phyloP scores from a whole-genome alignment of 352 stramenopile genomes.

The Globisporangium viniferum region DNA sequence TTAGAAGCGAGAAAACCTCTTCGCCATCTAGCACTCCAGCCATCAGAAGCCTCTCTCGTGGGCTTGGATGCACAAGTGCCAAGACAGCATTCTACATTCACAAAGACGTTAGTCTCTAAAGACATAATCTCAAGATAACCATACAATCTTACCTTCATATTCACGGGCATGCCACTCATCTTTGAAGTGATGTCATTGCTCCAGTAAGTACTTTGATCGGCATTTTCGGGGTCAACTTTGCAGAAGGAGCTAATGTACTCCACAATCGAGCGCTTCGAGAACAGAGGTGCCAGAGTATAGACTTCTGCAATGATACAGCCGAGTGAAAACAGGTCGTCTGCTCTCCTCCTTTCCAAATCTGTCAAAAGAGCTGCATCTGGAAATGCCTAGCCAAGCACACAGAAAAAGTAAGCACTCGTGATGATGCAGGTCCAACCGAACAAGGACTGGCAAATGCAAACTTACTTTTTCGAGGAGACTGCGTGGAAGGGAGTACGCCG shows the following conservation, averaged over 20 bases:
- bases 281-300: constrained; percentile 53
- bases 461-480: constrained; percentile 15
- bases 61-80: constrained; percentile 47
- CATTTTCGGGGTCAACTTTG: neutral
- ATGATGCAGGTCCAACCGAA: neutral
- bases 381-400: constrained; percentile 8
- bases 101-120: neutral
- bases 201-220: constrained; percentile 17
- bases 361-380: constrained; percentile 21
- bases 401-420: neutral
- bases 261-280: constrained; percentile 45
- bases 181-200: constrained; percentile 24
- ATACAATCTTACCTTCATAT: constrained; percentile 41
- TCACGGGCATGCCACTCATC: constrained; percentile 33
- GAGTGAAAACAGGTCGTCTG: constrained; percentile 57
- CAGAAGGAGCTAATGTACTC: constrained; percentile 30
- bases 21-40: constrained; percentile 29
- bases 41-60: constrained; percentile 31
- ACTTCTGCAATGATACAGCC: constrained; percentile 71
- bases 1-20: constrained; percentile 21
- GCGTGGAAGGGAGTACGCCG: constrained; percentile 29
- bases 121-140: neutral
- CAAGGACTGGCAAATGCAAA: neutral
- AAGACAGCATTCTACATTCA: constrained; percentile 33
- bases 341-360: constrained; percentile 30